These are phyloP conservation scores for Penicillium italicum DNA, from an alignment of 2,329 filamentous ascomycete genomes.

Conservation along the genomic window DNA sequence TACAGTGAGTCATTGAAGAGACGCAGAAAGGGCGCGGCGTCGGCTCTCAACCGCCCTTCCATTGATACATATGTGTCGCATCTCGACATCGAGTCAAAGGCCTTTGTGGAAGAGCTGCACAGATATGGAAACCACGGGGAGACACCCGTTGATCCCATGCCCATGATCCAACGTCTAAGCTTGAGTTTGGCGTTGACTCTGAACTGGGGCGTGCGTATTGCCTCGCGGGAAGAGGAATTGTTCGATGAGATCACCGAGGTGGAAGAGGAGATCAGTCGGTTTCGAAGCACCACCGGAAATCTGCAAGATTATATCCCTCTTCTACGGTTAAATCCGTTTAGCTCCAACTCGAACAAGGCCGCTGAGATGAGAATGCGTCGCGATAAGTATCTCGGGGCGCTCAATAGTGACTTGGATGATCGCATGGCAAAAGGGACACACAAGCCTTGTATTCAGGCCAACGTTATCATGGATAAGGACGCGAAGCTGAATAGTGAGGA, in stretches of 20 bases:
- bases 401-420: constrained; percentile 59
- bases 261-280: constrained; percentile 68
- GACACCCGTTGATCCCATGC: constrained; percentile 60
- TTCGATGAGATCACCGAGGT: constrained; percentile 71
- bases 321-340: constrained; percentile 64
- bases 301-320: constrained; percentile 76
- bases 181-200: constrained; percentile 61
- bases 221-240: constrained; percentile 57
- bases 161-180: constrained; percentile 63
- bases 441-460: constrained; percentile 64
- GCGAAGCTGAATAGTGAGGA: constrained; percentile 61
- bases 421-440: constrained; percentile 59
- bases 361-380: constrained; percentile 58
- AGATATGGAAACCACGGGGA: constrained; percentile 55
- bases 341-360: constrained; percentile 55
- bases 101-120: constrained; percentile 60
- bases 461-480: constrained; percentile 62
- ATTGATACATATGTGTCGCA: constrained; percentile 61
- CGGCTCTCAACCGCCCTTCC: constrained; percentile 62
- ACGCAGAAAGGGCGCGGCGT: constrained; percentile 61
- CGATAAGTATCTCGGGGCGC: constrained; percentile 56
- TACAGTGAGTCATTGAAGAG: constrained; percentile 64
- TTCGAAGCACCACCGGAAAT: constrained; percentile 74
- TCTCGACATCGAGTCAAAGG: constrained; percentile 60
- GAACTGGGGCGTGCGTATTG: constrained; percentile 64